A percentile compares a stretch with the other conserved stretches of the same genome.
phyloP scores from a whole-genome alignment of 164 flowering plant species.

The Magnolia officinalis region DNA sequence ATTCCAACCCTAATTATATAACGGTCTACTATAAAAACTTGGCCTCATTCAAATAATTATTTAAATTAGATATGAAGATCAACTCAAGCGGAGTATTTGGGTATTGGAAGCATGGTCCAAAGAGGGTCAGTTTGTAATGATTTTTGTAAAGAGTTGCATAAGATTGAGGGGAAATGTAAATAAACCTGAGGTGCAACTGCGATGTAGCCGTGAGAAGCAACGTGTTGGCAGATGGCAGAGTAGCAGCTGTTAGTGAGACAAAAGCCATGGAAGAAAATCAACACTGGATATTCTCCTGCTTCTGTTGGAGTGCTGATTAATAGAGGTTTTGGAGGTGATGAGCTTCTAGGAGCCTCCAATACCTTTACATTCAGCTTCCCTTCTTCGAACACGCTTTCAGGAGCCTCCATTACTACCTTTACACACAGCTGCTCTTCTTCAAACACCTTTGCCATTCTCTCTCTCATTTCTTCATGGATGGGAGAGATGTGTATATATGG shows the following conservation, averaged over 20 bases:
- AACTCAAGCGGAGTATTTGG: no score
- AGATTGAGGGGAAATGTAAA: not conserved
- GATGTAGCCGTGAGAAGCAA: conserved; percentile 73
- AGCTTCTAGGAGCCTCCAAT: not conserved
- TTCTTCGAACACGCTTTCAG: not conserved
- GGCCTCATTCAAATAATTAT: no score
- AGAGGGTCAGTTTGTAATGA: no score
- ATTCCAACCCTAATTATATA: no score
- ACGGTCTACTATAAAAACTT: no score
- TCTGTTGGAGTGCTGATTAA: conserved; percentile 36
- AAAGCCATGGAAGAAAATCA: conserved; percentile 56
- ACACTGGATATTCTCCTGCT: conserved; percentile 41
- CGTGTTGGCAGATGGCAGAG: conserved; percentile 42
- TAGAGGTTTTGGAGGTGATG: conserved; percentile 1
- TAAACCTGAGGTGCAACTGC: conserved; percentile 62
- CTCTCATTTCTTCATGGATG: not conserved
- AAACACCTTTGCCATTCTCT: not conserved
- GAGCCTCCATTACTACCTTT: not conserved
- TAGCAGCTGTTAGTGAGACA: conserved; percentile 44
- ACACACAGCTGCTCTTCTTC: not conserved
- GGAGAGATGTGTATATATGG: not conserved
- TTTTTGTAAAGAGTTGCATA: no score
- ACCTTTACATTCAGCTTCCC: not conserved
- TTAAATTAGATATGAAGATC: no score
- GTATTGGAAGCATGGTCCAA: no score